Evolutionary conservation across 1,139 yeast species (phyloP).

Genomic region (Scheffersomyces insectosa): DNA sequence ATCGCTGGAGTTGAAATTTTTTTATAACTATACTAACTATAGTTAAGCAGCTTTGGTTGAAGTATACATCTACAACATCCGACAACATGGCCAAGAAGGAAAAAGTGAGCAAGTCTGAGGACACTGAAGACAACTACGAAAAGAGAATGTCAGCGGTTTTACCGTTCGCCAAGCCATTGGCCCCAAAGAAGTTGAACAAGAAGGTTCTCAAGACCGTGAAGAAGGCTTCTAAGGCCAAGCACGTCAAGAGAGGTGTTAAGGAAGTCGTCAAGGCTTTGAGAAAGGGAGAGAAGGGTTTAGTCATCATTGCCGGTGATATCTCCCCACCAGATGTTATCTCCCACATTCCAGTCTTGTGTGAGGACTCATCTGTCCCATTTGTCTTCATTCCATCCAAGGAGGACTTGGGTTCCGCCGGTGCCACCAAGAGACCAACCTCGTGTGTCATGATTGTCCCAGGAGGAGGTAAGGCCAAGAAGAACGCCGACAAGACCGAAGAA

Average conservation of each 20-base stretch:
- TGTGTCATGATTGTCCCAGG: constrained; percentile 98
- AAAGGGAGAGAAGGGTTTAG: constrained; percentile 97
- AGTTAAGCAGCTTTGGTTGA: no score
- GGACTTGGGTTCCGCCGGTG: constrained; percentile 98
- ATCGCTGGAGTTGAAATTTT: constrained; percentile 10
- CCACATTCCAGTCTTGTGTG: constrained; percentile 96
- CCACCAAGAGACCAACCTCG: constrained; percentile 98
- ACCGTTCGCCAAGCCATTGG: constrained; percentile 93
- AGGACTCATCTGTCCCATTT: constrained; percentile 87
- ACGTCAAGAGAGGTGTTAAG: constrained; percentile 97
- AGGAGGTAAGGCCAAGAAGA: constrained; percentile 83
- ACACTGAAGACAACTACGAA: constrained; percentile 81
- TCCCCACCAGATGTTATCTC: constrained; percentile 97
- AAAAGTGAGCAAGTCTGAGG: constrained; percentile 46
- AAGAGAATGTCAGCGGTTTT: constrained; percentile 85
- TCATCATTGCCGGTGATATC: constrained; percentile 95
- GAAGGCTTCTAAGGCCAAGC: constrained; percentile 97
- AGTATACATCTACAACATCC: neutral
- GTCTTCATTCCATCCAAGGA: constrained; percentile 95
- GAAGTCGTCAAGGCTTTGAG: constrained; percentile 97
- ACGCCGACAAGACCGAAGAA: constrained; percentile 78
- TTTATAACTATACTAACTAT: constrained; percentile 1
- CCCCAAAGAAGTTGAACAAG: constrained; percentile 93
- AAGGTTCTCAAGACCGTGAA: constrained; percentile 93
- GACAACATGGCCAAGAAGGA: constrained; percentile 52